Conservation (phyloP, 371 early-diverging fungal species). For the Coemansia sp. region DNA sequence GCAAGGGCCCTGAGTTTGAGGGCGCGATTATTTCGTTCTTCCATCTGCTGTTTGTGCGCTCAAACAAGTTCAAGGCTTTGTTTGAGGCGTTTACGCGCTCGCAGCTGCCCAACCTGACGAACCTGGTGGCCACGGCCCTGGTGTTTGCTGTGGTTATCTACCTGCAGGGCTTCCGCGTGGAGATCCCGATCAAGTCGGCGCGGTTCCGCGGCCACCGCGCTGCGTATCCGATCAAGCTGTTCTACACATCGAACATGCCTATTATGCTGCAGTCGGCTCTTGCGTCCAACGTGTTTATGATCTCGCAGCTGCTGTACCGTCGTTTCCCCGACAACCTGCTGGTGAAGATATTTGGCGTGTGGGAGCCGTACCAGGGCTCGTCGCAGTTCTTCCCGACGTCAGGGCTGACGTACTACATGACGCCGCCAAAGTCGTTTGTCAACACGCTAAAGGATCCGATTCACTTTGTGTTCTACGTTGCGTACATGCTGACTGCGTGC, state of each 20-base stretch:
- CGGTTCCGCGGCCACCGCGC: conserved; percentile 96
- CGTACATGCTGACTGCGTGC: conserved; percentile 91
- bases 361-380: conserved; percentile 91
- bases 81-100: conserved; percentile 98
- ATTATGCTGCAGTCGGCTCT: conserved; percentile 99
- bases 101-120: conserved; percentile 96
- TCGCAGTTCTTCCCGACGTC: conserved; percentile 86
- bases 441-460: conserved; percentile 89
- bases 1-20: conserved; percentile 98
- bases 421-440: conserved; percentile 87
- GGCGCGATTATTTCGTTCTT: conserved; percentile 96
- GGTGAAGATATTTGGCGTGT: conserved; percentile 94
- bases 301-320: conserved; percentile 95
- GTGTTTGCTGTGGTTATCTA: conserved; percentile 98
- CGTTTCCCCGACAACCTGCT: conserved; percentile 94
- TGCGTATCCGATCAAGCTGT: conserved; percentile 98
- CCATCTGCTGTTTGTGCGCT: conserved; percentile 93
- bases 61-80: conserved; percentile 96
- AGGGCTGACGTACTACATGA: conserved; percentile 97
- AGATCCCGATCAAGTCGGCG: conserved; percentile 97
- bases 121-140: conserved; percentile 84
- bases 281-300: conserved; percentile 91
- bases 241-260: conserved; percentile 99
- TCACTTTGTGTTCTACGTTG: conserved; percentile 90
- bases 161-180: conserved; percentile 99